Evolutionary conservation across 768 basidiomycete genomes (phyloP).

Genomic region (Mycena albidolilacea): DNA sequence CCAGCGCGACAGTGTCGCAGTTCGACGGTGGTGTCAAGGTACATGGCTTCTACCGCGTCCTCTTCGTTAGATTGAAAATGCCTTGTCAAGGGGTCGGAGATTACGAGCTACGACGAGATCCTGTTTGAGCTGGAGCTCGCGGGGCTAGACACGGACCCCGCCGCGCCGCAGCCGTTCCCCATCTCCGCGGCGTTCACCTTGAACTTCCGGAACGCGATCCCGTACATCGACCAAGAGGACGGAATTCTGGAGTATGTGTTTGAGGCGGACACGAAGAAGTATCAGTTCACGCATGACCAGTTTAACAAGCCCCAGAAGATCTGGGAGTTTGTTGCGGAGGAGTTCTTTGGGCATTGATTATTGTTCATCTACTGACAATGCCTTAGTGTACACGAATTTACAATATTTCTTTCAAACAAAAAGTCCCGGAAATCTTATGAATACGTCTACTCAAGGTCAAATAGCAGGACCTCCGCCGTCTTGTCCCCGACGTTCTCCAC

Average conservation of each 20-base stretch:
- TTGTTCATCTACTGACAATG: background rate
- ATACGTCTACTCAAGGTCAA: slow-evolving; percentile 74
- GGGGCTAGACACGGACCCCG: slow-evolving; percentile 35
- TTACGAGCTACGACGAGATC: slow-evolving; percentile 33
- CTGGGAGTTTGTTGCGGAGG: slow-evolving; percentile 31
- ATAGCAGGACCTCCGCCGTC: slow-evolving; percentile 83
- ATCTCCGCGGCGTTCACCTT: slow-evolving; percentile 23
- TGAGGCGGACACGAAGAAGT: slow-evolving; percentile 38
- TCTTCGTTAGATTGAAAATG: too few relatives aligned
- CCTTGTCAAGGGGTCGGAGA: slow-evolving; percentile 36
- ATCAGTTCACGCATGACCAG: slow-evolving; percentile 34
- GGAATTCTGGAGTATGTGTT: slow-evolving; percentile 41
- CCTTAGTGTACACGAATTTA: too few relatives aligned
- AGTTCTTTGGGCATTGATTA: slow-evolving; percentile 27
- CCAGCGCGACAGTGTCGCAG: slow-evolving; percentile 27
- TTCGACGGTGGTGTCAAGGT: slow-evolving; percentile 33
- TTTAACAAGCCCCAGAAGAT: too few relatives aligned
- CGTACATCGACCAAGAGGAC: slow-evolving; percentile 36
- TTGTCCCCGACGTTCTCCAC: slow-evolving; percentile 77
- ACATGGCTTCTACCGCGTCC: too few relatives aligned
- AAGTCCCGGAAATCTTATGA: background rate
- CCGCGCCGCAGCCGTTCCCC: slow-evolving; percentile 39
- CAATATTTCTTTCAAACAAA: too few relatives aligned
- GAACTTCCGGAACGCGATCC: slow-evolving; percentile 39
- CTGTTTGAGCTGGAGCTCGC: slow-evolving; percentile 29